Base-by-base conservation (phyloP, 805 yeast genomes). In the Candida montana region DNA sequence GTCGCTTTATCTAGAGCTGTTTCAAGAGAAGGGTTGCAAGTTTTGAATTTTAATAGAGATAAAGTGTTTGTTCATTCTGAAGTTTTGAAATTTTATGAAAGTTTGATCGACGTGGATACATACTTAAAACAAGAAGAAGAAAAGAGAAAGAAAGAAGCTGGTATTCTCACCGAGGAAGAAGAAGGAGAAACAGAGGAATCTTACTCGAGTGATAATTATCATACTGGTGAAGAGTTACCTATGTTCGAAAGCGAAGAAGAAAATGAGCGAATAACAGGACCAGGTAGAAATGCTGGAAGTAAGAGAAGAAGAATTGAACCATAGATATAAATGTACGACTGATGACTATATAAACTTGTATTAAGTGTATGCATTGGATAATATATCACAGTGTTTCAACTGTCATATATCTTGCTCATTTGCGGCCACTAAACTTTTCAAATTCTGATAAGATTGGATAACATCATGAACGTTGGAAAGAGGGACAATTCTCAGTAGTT, bases 1-100 rank as follows among this genome's bases (percentile, higher is more conserved):
- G 99, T 93, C 24, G 99, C 98, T 0, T 65, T 93, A 26, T 86
- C 96, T 11, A 75, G 99, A 61, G 98, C 97, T 1, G 83, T 82
- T 1, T 74, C 83, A 18, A 72, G 95, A 52, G 78, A 79, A 3
- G 96, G 96, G 0, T 67, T 93, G 21, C 96, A 88, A 53, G 85
- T 93, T 2, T 61, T 77, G 40, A 82, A 87, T 51, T 93, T 93
- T 59, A 69, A 77, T 41, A 73, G 71, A 27, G 54, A 58, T 1
- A 80, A 76, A 54, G 86, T 93, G 13, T 69, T 62, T 54, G 84
- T 91, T 0, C 87, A 89, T 62, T 69, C 70, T 1, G 75, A 71
- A 49, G 99, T 93, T 3, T 68, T 70, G 16, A 68, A 72, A 10
- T 93, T 91, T 54, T 93, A 93, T 57, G 49, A 64, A 11, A 62